phyloP scores from a whole-genome alignment of 805 yeast genomes.

The Lipomyces chichibuensis region DNA sequence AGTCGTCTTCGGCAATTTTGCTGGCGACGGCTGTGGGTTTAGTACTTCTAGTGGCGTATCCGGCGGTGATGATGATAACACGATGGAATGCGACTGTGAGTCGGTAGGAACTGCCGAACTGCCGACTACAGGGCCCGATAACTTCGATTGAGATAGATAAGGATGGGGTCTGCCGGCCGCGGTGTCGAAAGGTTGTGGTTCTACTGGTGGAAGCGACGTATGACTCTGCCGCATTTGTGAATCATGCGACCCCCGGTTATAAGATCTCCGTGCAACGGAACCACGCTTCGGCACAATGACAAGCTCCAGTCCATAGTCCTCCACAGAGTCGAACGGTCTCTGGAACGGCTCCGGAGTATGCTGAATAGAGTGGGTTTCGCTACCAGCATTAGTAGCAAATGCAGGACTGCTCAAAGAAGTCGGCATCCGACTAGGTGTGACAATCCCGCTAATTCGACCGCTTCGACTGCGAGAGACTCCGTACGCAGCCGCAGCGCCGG shows the following conservation, averaged over 20 bases:
- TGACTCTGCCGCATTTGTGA: background rate
- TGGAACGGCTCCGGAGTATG: constrained; percentile 27
- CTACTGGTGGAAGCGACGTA: background rate
- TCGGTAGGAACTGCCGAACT: background rate
- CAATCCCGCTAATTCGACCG: constrained; percentile 1
- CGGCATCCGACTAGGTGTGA: background rate
- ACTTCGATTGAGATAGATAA: background rate
- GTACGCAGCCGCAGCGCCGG: constrained; percentile 4
- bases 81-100: background rate
- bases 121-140: background rate
- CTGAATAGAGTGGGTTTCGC: constrained; percentile 22
- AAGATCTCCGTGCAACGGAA: background rate
- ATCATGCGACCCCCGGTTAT: background rate
- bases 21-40: background rate
- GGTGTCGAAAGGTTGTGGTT: background rate
- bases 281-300: constrained; percentile 20
- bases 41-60: background rate
- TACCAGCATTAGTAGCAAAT: constrained; percentile 3
- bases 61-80: background rate
- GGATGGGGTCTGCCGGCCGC: background rate
- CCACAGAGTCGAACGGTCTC: constrained; percentile 6
- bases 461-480: constrained; percentile 10
- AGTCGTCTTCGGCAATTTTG: background rate
- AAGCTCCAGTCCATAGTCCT: constrained; percentile 9
- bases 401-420: background rate